These are phyloP conservation scores for Yamadazyma scolyti DNA, from an alignment of 805 yeast genomes.

Conservation along the genomic window DNA sequence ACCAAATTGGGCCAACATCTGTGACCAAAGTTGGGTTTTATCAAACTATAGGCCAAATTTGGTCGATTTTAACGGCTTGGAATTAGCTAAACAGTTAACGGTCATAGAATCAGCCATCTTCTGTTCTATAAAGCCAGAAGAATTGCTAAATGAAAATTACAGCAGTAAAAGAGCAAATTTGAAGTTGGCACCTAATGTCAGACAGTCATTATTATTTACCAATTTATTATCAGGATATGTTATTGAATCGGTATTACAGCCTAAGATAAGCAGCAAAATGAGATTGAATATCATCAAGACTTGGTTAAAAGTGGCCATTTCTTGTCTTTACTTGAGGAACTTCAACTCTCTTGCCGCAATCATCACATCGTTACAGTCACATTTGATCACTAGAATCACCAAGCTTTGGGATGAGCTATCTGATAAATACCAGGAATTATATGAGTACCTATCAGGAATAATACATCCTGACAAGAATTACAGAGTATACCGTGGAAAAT, in stretches of 20 bases:
- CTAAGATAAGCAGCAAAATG: conserved; percentile 43
- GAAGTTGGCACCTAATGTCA: conserved; percentile 60
- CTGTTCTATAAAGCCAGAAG: conserved; percentile 60
- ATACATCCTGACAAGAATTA: conserved; percentile 76
- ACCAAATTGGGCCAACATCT: conserved; percentile 46
- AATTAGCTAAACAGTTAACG: conserved; percentile 74
- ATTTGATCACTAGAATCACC: conserved; percentile 60
- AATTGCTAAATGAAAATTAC: conserved; percentile 62
- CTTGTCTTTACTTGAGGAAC: conserved; percentile 69
- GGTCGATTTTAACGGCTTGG: conserved; percentile 63
- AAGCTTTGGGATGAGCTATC: conserved; percentile 57
- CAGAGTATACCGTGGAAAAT: conserved; percentile 60
- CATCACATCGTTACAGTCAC: conserved; percentile 72
- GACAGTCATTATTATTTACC: conserved; percentile 61
- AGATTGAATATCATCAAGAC: conserved; percentile 55
- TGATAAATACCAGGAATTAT: conserved; percentile 58
- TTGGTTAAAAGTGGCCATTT: conserved; percentile 73
- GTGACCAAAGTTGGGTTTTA: conserved; percentile 57
- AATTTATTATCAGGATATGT: conserved; percentile 71
- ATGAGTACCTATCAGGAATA: conserved; percentile 60
- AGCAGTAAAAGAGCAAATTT: conserved; percentile 56
- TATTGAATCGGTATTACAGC: conserved; percentile 61
- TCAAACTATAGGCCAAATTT: conserved; percentile 50
- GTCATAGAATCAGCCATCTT: conserved; percentile 67
- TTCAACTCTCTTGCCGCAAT: conserved; percentile 78